Conservation (phyloP, 768 basidiomycete species). For the Tulasnella calospora region DNA sequence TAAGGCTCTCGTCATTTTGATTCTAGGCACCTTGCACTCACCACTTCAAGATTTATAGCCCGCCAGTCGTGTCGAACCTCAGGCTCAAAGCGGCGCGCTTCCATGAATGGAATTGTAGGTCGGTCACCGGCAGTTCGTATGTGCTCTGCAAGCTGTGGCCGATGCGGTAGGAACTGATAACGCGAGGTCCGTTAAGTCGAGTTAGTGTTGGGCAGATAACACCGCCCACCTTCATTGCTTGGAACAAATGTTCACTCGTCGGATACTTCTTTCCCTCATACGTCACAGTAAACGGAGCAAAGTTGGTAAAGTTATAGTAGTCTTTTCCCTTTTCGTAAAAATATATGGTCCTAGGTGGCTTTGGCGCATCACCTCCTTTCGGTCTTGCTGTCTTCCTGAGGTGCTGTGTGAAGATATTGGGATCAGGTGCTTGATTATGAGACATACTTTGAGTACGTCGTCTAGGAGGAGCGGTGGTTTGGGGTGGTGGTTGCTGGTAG, state of each 20-base stretch:
- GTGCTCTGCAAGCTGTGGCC: conserved; percentile 15
- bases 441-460: not conserved
- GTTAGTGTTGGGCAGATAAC: too few species aligned
- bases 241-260: conserved; percentile 30
- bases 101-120: not conserved
- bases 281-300: conserved; percentile 21
- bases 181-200: not conserved
- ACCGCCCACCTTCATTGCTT: conserved; percentile 15
- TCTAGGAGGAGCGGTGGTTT: not conserved
- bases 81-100: conserved; percentile 13
- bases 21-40: not conserved
- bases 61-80: conserved; percentile 14
- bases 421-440: not conserved
- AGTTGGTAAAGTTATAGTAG: conserved; percentile 20
- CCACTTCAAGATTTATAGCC: not conserved
- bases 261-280: conserved; percentile 28
- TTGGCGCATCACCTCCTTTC: not conserved
- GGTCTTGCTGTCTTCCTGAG: not conserved
- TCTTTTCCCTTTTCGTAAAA: conserved; percentile 16
- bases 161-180: conserved; percentile 20
- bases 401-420: not conserved
- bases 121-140: not conserved
- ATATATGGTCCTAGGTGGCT: not conserved
- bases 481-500: not conserved
- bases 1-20: not conserved